Percentiles rank a stretch among this genome's conserved stretches.
Conservation (phyloP, 176 grass and related monocot species). For the Musa acuminata region DNA sequence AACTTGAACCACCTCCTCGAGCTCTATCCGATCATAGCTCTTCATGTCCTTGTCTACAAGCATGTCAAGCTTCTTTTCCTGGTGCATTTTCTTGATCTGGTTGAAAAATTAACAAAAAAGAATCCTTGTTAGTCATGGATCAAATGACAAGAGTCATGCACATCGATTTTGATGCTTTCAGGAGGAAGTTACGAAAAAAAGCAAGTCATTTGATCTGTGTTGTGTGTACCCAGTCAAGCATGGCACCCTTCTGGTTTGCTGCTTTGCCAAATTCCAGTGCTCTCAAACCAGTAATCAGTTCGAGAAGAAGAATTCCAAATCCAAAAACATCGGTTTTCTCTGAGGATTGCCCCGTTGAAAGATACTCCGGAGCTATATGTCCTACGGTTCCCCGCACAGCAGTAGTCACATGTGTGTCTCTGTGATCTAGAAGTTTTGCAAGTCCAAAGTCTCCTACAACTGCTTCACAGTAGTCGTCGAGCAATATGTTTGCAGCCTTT, state of each 20-base stretch:
- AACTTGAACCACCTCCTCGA: constrained; percentile 87
- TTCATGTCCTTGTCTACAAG: constrained; percentile 60
- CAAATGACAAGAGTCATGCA: too few relatives aligned
- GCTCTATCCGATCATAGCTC: constrained; percentile 59
- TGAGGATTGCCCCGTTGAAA: constrained; percentile 89
- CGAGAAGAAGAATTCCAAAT: constrained; percentile 87
- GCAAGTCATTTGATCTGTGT: not conserved
- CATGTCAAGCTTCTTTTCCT: constrained; percentile 77
- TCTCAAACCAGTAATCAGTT: constrained; percentile 71
- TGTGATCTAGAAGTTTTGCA: constrained; percentile 79
- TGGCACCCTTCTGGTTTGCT: constrained; percentile 84
- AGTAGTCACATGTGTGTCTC: constrained; percentile 80
- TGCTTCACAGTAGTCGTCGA: constrained; percentile 74
- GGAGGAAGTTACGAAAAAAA: too few relatives aligned
- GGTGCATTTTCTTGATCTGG: constrained; percentile 96
- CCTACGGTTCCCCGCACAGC: constrained; percentile 84
- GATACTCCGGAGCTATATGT: constrained; percentile 88
- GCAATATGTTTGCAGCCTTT: constrained; percentile 77
- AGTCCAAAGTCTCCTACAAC: constrained; percentile 89
- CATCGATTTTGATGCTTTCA: too few relatives aligned
- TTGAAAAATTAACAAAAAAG: constrained; percentile 8
- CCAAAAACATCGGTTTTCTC: constrained; percentile 94
- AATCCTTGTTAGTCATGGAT: not conserved
- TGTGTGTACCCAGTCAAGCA: constrained; percentile 84
- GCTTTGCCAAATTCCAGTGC: constrained; percentile 82